phyloP scores from a whole-genome alignment of 345 rosid species.

The Sonneratia caseolaris region DNA sequence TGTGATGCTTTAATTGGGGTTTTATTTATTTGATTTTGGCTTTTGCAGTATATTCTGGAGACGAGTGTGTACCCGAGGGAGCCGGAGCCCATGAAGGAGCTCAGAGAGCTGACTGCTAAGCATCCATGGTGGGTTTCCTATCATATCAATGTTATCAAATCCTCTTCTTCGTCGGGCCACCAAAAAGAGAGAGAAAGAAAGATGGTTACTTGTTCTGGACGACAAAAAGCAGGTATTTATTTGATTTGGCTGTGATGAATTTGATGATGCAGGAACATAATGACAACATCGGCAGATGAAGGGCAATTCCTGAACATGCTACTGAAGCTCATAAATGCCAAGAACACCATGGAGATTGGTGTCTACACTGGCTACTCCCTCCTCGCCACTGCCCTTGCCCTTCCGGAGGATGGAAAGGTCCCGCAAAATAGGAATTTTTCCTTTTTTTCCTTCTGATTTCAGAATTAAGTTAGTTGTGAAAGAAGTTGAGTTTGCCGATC shows the following conservation, averaged over 20 bases:
- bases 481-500: not conserved
- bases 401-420: conserved; percentile 88
- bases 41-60: conserved; percentile 70
- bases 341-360: conserved; percentile 99
- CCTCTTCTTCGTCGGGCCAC: no score
- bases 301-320: conserved; percentile 94
- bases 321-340: conserved; percentile 87
- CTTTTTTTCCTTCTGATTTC: not conserved
- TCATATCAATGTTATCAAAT: no score
- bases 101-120: conserved; percentile 82
- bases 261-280: conserved; percentile 56
- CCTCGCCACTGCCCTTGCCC: conserved; percentile 91
- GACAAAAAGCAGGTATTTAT: not conserved
- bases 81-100: conserved; percentile 93
- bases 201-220: no score
- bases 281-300: conserved; percentile 97
- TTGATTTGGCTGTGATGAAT: not conserved
- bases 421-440: not conserved
- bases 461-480: not conserved
- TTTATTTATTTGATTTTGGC: no score
- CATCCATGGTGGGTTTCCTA: conserved; percentile 63
- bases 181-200: no score
- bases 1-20: no score
- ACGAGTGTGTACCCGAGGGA: conserved; percentile 97
- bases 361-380: conserved; percentile 99